A percentile compares a stretch with the other conserved stretches of the same genome.
Conservation (phyloP, 2,329 filamentous ascomycete species). For the Aschersonia sp. region DNA sequence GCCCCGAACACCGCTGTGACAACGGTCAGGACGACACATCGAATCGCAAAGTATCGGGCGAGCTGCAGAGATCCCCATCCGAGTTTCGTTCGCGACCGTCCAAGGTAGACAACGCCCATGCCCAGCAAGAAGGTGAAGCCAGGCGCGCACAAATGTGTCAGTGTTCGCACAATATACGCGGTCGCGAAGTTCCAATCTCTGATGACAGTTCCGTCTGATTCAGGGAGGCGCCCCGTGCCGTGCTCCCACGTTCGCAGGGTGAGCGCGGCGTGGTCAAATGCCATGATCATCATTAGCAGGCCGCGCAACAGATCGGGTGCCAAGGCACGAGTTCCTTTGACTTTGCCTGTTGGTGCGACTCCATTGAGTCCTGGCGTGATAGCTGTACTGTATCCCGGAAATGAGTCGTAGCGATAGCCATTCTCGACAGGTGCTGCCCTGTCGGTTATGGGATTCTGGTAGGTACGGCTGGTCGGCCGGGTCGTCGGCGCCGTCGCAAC, state of each 20-base stretch:
- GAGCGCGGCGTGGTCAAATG: conserved; percentile 26
- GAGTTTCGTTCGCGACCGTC: conserved; percentile 22
- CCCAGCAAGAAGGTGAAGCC: conserved; percentile 32
- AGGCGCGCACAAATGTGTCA: conserved; percentile 29
- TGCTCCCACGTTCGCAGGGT: conserved; percentile 25
- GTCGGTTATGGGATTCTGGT: background rate
- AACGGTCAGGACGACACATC: conserved; percentile 20
- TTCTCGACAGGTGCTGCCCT: background rate
- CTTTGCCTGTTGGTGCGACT: background rate
- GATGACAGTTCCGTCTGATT: conserved; percentile 20
- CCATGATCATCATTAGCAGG: conserved; percentile 29
- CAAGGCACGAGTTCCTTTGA: conserved; percentile 15
- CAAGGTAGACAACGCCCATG: conserved; percentile 29
- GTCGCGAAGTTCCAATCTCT: conserved; percentile 21
- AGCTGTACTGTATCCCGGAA: background rate
- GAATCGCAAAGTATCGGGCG: conserved; percentile 21
- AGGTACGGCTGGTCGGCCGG: background rate
- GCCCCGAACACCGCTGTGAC: conserved; percentile 18
- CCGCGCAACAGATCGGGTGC: conserved; percentile 30
- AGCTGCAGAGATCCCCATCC: conserved; percentile 23
- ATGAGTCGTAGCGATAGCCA: background rate
- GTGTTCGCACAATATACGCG: conserved; percentile 22
- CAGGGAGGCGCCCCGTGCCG: conserved; percentile 20
- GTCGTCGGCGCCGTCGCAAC: conserved; percentile 4
- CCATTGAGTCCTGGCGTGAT: background rate